These are phyloP conservation scores for Trichoderma sp. DNA, from an alignment of 2,329 filamentous ascomycete genomes.

Conservation along the genomic window DNA sequence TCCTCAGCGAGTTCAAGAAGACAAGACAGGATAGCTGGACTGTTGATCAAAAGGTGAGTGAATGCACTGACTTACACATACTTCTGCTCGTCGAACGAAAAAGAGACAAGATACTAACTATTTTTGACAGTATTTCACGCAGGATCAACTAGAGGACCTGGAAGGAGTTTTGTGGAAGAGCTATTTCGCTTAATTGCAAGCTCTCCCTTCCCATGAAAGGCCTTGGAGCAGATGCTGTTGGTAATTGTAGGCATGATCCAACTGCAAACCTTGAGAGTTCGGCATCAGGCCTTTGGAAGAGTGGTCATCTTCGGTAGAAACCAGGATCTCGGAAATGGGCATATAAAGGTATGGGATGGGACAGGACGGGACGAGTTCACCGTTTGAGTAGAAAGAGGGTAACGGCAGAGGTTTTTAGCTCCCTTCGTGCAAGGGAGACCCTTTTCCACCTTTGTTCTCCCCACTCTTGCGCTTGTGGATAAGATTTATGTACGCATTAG, in stretches of 20 bases:
- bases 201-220: neutral
- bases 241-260: slow-evolving; percentile 3
- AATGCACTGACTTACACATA: neutral
- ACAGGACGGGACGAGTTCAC: neutral
- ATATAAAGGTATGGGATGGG: slow-evolving; percentile 8
- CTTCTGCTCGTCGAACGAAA: neutral
- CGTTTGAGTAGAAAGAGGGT: neutral
- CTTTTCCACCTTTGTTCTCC: neutral
- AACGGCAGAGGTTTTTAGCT: neutral
- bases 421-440: neutral
- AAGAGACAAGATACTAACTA: neutral
- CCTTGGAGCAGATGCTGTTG: neutral
- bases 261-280: neutral
- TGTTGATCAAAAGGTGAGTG: slow-evolving; percentile 90
- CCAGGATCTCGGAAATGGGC: slow-evolving; percentile 10
- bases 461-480: neutral
- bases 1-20: slow-evolving; percentile 98
- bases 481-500: neutral
- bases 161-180: slow-evolving; percentile 99
- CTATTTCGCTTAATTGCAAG: slow-evolving; percentile 75
- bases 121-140: slow-evolving; percentile 70
- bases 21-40: slow-evolving; percentile 98
- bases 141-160: slow-evolving; percentile 91
- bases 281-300: slow-evolving; percentile 12
- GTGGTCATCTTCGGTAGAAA: neutral